Percentiles rank a stretch among this genome's conserved stretches.
Evolutionary conservation across 768 basidiomycete species (phyloP).

Genomic region (Fistulinella prunicolor): DNA sequence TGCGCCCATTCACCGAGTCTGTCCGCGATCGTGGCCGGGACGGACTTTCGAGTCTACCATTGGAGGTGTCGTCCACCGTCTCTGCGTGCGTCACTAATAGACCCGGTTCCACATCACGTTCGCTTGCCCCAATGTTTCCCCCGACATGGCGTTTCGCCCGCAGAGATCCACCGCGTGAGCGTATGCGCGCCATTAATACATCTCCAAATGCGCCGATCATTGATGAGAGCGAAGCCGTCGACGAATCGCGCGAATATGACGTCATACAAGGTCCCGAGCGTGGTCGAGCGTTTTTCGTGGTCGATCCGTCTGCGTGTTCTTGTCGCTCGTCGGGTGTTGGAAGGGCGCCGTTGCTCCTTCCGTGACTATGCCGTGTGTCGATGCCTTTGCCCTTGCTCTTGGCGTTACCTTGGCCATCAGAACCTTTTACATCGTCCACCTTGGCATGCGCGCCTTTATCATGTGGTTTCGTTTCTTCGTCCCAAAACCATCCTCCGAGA

Average conservation of each 20-base stretch:
- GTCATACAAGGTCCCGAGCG: neutral
- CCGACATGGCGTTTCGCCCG: neutral
- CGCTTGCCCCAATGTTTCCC: neutral
- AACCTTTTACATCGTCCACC: neutral
- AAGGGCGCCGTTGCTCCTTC: neutral
- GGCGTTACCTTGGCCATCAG: neutral
- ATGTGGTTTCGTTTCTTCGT: conserved; percentile 20
- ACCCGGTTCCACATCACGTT: conserved; percentile 9
- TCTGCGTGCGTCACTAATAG: conserved; percentile 4
- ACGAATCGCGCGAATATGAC: conserved; percentile 7
- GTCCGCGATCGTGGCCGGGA: neutral
- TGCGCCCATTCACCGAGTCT: too few relatives aligned
- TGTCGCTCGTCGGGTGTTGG: neutral
- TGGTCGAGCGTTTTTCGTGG: neutral
- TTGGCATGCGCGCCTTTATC: neutral
- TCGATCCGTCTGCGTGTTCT: neutral
- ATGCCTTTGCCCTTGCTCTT: conserved; percentile 10
- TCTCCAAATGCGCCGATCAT: conserved; percentile 20
- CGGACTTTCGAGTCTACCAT: neutral
- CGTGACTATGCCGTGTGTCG: neutral
- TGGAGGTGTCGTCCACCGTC: neutral
- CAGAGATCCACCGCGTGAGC: neutral
- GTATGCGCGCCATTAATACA: conserved; percentile 9
- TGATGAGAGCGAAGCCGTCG: conserved; percentile 19
- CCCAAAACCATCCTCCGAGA: conserved; percentile 89